Evolutionary conservation across 148 eudicot species (phyloP).

Genomic region (Spergularia bocconei): DNA sequence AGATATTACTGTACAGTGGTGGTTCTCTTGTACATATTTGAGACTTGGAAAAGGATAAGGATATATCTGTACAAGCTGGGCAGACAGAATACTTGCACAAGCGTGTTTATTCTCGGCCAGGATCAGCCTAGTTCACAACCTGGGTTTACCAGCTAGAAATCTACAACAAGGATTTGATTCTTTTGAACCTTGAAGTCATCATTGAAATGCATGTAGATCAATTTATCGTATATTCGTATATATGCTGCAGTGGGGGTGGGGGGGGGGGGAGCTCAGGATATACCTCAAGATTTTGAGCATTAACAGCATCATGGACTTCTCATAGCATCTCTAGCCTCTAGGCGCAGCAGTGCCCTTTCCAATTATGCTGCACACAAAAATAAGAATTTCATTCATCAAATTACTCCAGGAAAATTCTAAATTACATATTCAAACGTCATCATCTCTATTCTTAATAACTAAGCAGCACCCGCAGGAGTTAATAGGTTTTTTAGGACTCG

Average conservation of each 20-base stretch:
- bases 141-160: not conserved
- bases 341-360: slow-evolving; percentile 74
- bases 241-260: not conserved
- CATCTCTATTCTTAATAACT: no score
- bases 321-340: slow-evolving; percentile 58
- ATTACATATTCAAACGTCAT: no score
- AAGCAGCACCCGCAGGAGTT: no score
- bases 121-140: not conserved
- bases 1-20: no score
- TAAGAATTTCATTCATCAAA: no score
- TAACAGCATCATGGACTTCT: slow-evolving; percentile 87
- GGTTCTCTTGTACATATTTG: not conserved
- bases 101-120: not conserved
- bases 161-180: not conserved
- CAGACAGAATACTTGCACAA: not conserved
- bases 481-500: no score
- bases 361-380: slow-evolving; percentile 57
- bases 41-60: not conserved
- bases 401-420: no score
- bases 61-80: not conserved
- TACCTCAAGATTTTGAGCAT: slow-evolving; percentile 79
- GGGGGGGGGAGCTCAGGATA: not conserved
- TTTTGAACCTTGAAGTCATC: no score
- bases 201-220: no score
- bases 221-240: no score